A percentile compares a stretch with the other conserved stretches of the same genome.
Evolutionary conservation across 2,329 filamentous ascomycete species (phyloP).

Genomic region (Lecanoromycetidae sp.): DNA sequence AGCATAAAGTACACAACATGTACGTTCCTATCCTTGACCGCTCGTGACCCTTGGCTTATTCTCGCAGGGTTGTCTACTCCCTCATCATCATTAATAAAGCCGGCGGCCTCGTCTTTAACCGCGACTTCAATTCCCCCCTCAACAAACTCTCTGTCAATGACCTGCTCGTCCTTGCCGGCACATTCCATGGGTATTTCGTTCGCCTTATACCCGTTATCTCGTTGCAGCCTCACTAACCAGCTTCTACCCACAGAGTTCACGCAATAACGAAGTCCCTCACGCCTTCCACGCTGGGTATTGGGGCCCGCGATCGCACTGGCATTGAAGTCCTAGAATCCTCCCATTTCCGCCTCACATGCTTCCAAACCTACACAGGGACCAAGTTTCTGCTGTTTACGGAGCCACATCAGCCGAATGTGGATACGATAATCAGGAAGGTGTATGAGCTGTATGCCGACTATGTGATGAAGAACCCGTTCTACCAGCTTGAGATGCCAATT

Average conservation of each 20-base stretch:
- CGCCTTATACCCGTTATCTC: not conserved
- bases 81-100: conserved; percentile 99
- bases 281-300: conserved; percentile 30
- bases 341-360: conserved; percentile 91
- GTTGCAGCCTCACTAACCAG: not conserved
- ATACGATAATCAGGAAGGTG: conserved; percentile 67
- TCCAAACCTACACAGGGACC: conserved; percentile 83
- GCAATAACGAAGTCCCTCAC: conserved; percentile 49
- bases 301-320: conserved; percentile 35
- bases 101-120: conserved; percentile 90
- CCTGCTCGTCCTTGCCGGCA: conserved; percentile 90
- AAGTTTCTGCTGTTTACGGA: conserved; percentile 97
- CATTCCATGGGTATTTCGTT: conserved; percentile 73
- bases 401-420: conserved; percentile 73
- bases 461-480: conserved; percentile 99
- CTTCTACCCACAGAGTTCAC: conserved; percentile 39
- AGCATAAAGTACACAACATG: too few species aligned
- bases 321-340: conserved; percentile 88
- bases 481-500: conserved; percentile 94
- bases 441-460: conserved; percentile 95
- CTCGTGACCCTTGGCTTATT: too few species aligned
- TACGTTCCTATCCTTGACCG: too few species aligned
- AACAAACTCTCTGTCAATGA: conserved; percentile 89
- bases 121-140: conserved; percentile 76
- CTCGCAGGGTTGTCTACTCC: conserved; percentile 88